phyloP scores from a whole-genome alignment of 257 asterid species.

The Buddleja alternifolia region DNA sequence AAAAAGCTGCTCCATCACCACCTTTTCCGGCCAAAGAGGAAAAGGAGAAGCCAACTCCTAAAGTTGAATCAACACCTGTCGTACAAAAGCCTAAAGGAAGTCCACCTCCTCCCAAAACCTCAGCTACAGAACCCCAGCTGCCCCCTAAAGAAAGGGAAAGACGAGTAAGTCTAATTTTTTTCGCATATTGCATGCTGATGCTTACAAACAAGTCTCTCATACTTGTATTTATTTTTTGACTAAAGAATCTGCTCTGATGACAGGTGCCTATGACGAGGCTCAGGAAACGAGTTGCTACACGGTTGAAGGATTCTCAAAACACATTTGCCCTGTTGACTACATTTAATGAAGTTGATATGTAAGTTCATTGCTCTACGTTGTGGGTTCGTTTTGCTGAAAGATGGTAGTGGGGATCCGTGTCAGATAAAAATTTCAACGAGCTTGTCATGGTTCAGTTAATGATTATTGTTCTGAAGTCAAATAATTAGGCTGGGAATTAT shows the following conservation, averaged over 20 bases:
- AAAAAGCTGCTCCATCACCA: constrained; percentile 49
- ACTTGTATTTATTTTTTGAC: background rate
- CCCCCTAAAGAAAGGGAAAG: constrained; percentile 98
- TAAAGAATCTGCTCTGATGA: constrained; percentile 17
- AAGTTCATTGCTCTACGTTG: constrained; percentile 35
- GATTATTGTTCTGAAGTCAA: constrained; percentile 10
- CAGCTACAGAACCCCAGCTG: constrained; percentile 88
- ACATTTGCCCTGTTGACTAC: constrained; percentile 97
- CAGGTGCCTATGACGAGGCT: constrained; percentile 99
- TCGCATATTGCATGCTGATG: background rate
- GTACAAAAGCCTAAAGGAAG: constrained; percentile 57
- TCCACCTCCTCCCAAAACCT: constrained; percentile 61
- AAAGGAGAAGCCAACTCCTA: constrained; percentile 57
- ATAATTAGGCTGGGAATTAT: background rate
- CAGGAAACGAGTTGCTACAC: constrained; percentile 87
- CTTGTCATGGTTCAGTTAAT: constrained; percentile 8
- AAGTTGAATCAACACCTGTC: constrained; percentile 56
- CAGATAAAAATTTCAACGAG: background rate
- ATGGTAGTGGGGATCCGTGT: constrained; percentile 5
- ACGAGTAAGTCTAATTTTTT: constrained; percentile 56
- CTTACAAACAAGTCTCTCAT: background rate
- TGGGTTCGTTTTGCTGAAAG: constrained; percentile 18
- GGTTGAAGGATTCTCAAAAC: constrained; percentile 98
- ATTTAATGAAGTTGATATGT: constrained; percentile 99
- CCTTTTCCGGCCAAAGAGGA: constrained; percentile 58